Evolutionary conservation across 371 early-diverging fungal genomes (phyloP).

Genomic region (Coemansia sp.): DNA sequence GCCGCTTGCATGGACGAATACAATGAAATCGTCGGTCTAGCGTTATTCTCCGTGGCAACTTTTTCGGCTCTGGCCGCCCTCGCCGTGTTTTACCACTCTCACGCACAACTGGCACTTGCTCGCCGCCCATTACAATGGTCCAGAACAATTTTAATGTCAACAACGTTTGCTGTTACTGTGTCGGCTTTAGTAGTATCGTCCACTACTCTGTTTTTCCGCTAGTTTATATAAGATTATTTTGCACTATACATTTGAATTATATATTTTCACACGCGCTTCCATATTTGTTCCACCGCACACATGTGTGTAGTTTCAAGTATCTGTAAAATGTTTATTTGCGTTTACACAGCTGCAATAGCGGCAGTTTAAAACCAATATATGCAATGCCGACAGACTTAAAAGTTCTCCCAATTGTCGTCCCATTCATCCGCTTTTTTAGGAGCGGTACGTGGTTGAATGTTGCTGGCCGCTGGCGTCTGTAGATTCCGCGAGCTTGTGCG

Average conservation of each 20-base stretch:
- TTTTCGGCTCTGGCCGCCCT: slow-evolving; percentile 16
- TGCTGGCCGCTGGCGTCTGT: neutral
- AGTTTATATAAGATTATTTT: neutral
- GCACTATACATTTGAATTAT: too few relatives aligned
- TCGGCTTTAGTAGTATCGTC: slow-evolving; percentile 9
- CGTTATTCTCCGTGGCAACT: slow-evolving; percentile 14
- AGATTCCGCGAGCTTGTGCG: slow-evolving; percentile 33
- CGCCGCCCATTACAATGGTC: slow-evolving; percentile 34
- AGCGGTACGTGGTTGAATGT: slow-evolving; percentile 10
- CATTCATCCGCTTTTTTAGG: too few relatives aligned
- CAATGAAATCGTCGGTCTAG: neutral
- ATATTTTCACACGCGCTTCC: too few relatives aligned
- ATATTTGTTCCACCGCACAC: too few relatives aligned
- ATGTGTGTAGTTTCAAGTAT: too few relatives aligned
- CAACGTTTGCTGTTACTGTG: slow-evolving; percentile 12
- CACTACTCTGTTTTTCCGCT: neutral
- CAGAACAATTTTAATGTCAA: slow-evolving; percentile 12
- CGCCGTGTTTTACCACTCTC: slow-evolving; percentile 18
- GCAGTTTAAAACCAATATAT: too few relatives aligned
- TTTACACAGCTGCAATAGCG: too few relatives aligned
- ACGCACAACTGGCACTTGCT: slow-evolving; percentile 28
- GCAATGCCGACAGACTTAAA: too few relatives aligned
- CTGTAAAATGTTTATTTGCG: too few relatives aligned
- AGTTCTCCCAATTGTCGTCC: too few relatives aligned
- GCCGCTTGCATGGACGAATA: neutral